These are phyloP conservation scores for Takakia lepidozioides DNA, from an alignment of 225 moss, liverwort and hornwort genomes.

Conservation along the genomic window DNA sequence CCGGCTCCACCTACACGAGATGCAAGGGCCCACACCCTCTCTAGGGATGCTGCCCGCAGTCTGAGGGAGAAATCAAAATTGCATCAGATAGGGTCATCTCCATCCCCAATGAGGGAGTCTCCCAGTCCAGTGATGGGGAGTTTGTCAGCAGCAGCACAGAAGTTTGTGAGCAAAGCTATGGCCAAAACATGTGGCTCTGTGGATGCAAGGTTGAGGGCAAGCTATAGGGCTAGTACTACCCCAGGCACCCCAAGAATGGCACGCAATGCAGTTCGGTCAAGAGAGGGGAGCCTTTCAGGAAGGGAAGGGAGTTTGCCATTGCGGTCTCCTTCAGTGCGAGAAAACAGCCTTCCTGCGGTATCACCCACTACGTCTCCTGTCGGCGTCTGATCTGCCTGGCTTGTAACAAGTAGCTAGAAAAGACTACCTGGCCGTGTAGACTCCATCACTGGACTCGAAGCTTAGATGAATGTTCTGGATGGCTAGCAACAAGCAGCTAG, in stretches of 20 bases:
- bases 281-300: slow-evolving; percentile 53
- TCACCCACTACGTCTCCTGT: too few species aligned
- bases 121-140: slow-evolving; percentile 55
- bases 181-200: slow-evolving; percentile 78
- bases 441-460: too few species aligned
- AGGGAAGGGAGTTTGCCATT: slow-evolving; percentile 65
- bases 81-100: slow-evolving; percentile 38
- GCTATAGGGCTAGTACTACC: slow-evolving; percentile 74
- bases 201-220: slow-evolving; percentile 93
- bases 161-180: slow-evolving; percentile 95
- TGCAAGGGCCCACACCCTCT: slow-evolving; percentile 92
- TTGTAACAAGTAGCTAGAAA: too few species aligned
- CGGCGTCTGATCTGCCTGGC: too few species aligned
- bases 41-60: slow-evolving; percentile 82
- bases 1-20: slow-evolving; percentile 94
- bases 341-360: too few species aligned
- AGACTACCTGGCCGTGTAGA: too few species aligned
- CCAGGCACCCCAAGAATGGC: slow-evolving; percentile 68
- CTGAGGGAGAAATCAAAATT: slow-evolving; percentile 74
- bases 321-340: slow-evolving; percentile 81
- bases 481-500: too few species aligned
- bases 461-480: too few species aligned
- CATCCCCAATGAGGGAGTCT: slow-evolving; percentile 64
- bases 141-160: slow-evolving; percentile 92
- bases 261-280: slow-evolving; percentile 44